Evolutionary conservation across 768 basidiomycete genomes (phyloP).

Genomic region (Rhodosporidiobolus odoratus): DNA sequence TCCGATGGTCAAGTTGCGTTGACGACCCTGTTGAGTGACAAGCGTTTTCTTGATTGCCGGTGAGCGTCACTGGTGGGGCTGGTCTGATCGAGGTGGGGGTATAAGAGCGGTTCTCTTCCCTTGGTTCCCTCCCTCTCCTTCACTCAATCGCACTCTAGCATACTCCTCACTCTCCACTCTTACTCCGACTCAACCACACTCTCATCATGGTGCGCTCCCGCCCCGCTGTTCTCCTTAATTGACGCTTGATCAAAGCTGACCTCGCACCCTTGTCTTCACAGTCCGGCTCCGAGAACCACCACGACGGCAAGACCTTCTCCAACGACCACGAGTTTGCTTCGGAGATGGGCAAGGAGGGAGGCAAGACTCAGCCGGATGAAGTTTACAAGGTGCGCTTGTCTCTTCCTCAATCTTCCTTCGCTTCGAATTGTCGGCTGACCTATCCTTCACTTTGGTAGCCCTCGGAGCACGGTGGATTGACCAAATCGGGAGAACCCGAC

Average conservation of each 20-base stretch:
- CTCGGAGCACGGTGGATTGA: conserved; percentile 9
- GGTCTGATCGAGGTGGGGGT: not conserved
- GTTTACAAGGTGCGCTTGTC: conserved; percentile 10
- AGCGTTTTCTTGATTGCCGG: not conserved
- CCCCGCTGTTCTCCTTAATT: too few species aligned
- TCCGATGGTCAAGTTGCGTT: not conserved
- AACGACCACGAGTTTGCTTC: conserved; percentile 9
- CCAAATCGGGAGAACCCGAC: conserved; percentile 10
- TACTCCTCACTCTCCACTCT: not conserved
- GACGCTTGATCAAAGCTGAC: not conserved
- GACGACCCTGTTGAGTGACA: not conserved
- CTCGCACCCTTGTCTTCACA: not conserved
- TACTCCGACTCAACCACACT: not conserved
- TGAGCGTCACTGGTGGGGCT: not conserved
- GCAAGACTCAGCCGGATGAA: conserved; percentile 7
- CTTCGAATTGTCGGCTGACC: not conserved
- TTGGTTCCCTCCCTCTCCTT: not conserved
- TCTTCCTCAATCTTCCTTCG: not conserved
- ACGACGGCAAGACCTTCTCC: conserved; percentile 5
- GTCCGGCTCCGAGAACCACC: not conserved
- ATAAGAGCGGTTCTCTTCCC: not conserved
- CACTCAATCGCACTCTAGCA: not conserved
- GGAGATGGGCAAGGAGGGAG: conserved; percentile 17
- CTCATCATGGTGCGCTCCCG: conserved; percentile 11
- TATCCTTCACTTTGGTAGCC: not conserved